Base-by-base conservation (phyloP, 2,329 filamentous ascomycete genomes). In the Sporothrix pallida region DNA sequence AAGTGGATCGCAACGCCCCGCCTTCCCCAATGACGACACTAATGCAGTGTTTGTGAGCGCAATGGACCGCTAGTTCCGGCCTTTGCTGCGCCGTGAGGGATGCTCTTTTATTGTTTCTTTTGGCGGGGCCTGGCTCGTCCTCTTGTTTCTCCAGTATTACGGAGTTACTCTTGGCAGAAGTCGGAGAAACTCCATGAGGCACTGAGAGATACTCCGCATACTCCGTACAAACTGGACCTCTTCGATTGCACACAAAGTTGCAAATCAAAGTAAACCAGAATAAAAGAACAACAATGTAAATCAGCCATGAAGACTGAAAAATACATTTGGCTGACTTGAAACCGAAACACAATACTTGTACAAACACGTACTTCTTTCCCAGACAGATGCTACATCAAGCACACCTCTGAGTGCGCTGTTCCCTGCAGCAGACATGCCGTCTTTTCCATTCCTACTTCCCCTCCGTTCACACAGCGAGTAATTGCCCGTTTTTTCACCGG, bases 181-280 rank as follows among this genome's bases (percentile, higher is more conserved):
- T 68, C 63, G 63, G 63, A 68, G 63, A 50, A 68, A 68, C 63
- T 46, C 46, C 23, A 52, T 12, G 23, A 31, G 23, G 44, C 63
- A 68, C 12, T 44, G 17, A 37, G 44, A 68, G 44, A 68, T 68
- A 50, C 63, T 68, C 44, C 63, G 63, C 63, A 37, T 2, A 26
- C 23, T 26, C 23, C 23, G 23, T 26, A 52, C 60, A 44, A 37
- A 44, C n/a, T 2, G 17, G 10, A 3, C 31, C 7, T 37, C 6
- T 15, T 20, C 58, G n/a, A 42, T 9, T 12, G 8, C 15, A 13
- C 58, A 62, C 58, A 42, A 12, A 42, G 17, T 20, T 20, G 9
- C 15, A 17, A 42, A 62, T n/a, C 15, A 44, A 44, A 44, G 17
- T 8, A 12, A 8, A 54, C 13, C 31, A 37, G 31, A 63, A 44